Evolutionary conservation across 176 grass and related monocot genomes (phyloP).

Genomic region (maize (Zea mays)): Zm-B73-REFERENCE-NAM-5.0 NC_050104.1:121732501-121733000

Average conservation of each 20-base stretch:
- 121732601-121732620: constrained; percentile 45
- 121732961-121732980: too few species aligned
- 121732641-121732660: constrained; percentile 41
- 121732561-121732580: constrained; percentile 59
- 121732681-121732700: constrained; percentile 45
- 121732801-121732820: not conserved
- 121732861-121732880: constrained; percentile 47
- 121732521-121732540: not conserved
- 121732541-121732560: constrained; percentile 43
- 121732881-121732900: constrained; percentile 11
- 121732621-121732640: constrained; percentile 58
- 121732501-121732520: constrained; percentile 55
- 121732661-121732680: constrained; percentile 60
- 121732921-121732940: too few species aligned
- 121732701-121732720: constrained; percentile 51
- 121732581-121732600: constrained; percentile 63
- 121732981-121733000: too few species aligned
- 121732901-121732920: too few species aligned
- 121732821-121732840: constrained; percentile 18
- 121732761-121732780: not conserved
- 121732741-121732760: too few species aligned
- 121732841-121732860: constrained; percentile 28
- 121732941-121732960: too few species aligned
- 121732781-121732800: not conserved
- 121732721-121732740: constrained; percentile 46